phyloP scores from a whole-genome alignment of 1,139 yeast genomes.

The Hansenula lynferdii region DNA sequence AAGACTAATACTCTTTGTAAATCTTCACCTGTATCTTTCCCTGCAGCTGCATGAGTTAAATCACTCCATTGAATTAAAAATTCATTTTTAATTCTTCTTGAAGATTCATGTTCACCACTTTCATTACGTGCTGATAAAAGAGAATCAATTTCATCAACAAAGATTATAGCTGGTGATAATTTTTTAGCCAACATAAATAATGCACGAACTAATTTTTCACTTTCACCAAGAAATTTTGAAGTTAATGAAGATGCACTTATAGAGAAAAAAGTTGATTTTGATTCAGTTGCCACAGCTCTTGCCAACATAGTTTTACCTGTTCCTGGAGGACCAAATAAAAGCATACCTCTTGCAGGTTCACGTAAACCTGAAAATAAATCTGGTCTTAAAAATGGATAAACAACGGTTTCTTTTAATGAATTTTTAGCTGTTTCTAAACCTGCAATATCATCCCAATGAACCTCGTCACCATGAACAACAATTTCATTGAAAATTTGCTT shows the following conservation, averaged over 20 bases:
- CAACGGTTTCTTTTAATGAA: constrained; percentile 92
- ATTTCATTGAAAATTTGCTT: constrained; percentile 87
- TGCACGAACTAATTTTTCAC: constrained; percentile 90
- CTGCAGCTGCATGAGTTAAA: constrained; percentile 89
- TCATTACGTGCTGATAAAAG: constrained; percentile 78
- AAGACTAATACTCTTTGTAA: constrained; percentile 78
- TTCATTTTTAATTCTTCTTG: constrained; percentile 89
- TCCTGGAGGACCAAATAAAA: constrained; percentile 96
- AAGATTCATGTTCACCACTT: constrained; percentile 85
- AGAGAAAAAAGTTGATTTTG: constrained; percentile 89
- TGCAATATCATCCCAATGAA: constrained; percentile 95
- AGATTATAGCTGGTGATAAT: constrained; percentile 88
- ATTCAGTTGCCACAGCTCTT: constrained; percentile 95
- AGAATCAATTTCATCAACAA: constrained; percentile 96
- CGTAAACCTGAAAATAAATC: constrained; percentile 87
- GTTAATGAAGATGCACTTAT: constrained; percentile 91
- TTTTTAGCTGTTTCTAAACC: constrained; percentile 88
- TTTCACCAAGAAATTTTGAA: constrained; percentile 89
- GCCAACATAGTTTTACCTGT: constrained; percentile 99
- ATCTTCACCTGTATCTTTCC: constrained; percentile 52
- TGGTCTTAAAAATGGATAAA: constrained; percentile 91
- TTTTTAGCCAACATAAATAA: constrained; percentile 80
- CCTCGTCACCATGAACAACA: constrained; percentile 92
- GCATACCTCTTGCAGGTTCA: constrained; percentile 96
- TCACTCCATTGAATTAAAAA: constrained; percentile 96